Evolutionary conservation across 371 early-diverging fungal genomes (phyloP).

Genomic region (Apophysomyces variabilis): DNA sequence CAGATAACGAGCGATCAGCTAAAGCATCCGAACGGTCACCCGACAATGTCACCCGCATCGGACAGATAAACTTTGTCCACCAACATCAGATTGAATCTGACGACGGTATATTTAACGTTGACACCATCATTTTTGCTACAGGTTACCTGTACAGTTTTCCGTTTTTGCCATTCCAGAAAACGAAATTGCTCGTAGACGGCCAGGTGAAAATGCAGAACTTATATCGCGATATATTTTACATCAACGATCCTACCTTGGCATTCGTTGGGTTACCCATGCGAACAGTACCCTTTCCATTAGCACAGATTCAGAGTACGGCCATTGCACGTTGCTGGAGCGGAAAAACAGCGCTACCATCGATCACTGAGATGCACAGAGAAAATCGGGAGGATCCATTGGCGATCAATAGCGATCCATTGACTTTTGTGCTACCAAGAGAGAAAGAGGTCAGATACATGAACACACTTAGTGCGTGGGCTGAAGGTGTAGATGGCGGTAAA

Average conservation of each 20-base stretch:
- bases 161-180: constrained; percentile 43
- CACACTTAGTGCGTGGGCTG: constrained; percentile 42
- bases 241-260: constrained; percentile 55
- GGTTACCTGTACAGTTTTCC: constrained; percentile 67
- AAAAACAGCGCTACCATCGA: constrained; percentile 12
- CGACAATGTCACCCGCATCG: constrained; percentile 23
- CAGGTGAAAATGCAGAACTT: constrained; percentile 53
- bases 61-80: constrained; percentile 12
- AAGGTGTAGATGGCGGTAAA: constrained; percentile 21
- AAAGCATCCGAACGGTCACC: constrained; percentile 10
- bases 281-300: constrained; percentile 59
- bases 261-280: constrained; percentile 63
- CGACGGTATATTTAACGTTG: constrained; percentile 42
- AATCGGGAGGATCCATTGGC: constrained; percentile 3
- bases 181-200: constrained; percentile 34
- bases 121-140: constrained; percentile 62
- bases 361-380: constrained; percentile 12
- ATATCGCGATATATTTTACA: constrained; percentile 55
- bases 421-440: constrained; percentile 9
- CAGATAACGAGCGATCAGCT: too few relatives aligned
- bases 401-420: background rate
- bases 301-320: constrained; percentile 54
- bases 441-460: constrained; percentile 37
- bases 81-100: constrained; percentile 29
- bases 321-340: constrained; percentile 47